Evolutionary conservation across 2,329 filamentous ascomycete species (phyloP), one percentile per base, ranked within the genome.

Genomic region (Apiospora marii): DNA sequence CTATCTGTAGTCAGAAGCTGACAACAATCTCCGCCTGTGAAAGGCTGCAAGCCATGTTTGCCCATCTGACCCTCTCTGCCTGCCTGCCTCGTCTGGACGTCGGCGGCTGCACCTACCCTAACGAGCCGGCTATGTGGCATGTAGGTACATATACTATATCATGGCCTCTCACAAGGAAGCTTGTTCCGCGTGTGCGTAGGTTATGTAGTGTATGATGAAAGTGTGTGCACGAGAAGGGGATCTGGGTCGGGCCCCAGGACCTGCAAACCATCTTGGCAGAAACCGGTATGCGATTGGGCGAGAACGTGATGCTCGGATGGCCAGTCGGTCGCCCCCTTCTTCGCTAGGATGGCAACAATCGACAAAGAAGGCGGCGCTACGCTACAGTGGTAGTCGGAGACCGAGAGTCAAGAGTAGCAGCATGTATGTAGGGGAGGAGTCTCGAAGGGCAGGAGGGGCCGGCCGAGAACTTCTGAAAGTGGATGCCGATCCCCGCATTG

Each of bases 11-110:
- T 41, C 19, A 64, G 27, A 30, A 64, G 58, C 34, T 41, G 58
- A 64, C 53, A 61, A 61, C 58, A 64, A 64, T 64, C 53, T 61
- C 58, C 58, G 58, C 58, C 58, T 64, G 53, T 61, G 53, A 37
- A 61, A 61, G 53, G 16, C 30, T 61, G 53, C 53, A 61, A 37
- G 30, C 53, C 53, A 61, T 61, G 30, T 61, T 61, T 61, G 53
- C 53, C 53, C 53, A 61, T 37, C 22, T 37, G 34, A 41, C 13
- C 10, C 58, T 34, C 58, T 22, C 53, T 61, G 53, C 53, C 53
- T 61, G 53, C 53, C 53, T 34, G 53, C 53, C 53, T 61, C 27
- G 27, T 34, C 53, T 61, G 16, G 58, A 41, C 12, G 58, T 4
- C 58, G 58, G 58, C 58, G 58, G 58, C 34, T 64, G 58, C 58